phyloP scores from a whole-genome alignment of 202 grass and related monocot species.

The Schoenoplectus tabernaemontani region DNA sequence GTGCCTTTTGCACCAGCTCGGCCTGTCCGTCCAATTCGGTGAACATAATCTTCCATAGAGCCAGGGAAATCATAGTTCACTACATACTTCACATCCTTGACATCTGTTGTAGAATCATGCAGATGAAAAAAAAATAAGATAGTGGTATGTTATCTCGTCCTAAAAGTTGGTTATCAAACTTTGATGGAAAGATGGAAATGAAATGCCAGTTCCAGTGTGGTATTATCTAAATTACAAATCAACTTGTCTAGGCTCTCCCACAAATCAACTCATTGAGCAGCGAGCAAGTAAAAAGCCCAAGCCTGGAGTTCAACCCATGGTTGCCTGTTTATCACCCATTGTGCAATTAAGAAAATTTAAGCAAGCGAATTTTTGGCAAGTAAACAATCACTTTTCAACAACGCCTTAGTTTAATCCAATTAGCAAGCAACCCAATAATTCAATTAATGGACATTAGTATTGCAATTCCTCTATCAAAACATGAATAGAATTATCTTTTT shows the following conservation, averaged over 20 bases:
- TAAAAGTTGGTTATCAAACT: neutral
- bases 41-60: constrained; percentile 93
- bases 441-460: neutral
- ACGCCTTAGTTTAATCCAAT: neutral
- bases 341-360: neutral
- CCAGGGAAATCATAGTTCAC: constrained; percentile 95
- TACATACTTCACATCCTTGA: constrained; percentile 97
- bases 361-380: neutral
- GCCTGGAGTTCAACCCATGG: neutral
- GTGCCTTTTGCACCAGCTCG: constrained; percentile 91
- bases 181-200: neutral
- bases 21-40: constrained; percentile 86
- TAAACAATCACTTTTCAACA: neutral
- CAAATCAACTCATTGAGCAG: neutral
- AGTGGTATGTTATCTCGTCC: neutral
- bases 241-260: neutral
- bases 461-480: no score
- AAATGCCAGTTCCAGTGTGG: neutral
- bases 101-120: constrained; percentile 41
- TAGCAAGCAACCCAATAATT: neutral
- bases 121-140: neutral
- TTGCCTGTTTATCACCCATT: neutral
- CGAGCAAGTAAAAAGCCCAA: neutral
- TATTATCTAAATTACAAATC: neutral
- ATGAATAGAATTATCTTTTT: no score